Base-by-base conservation (phyloP, 116 monocot species). In the Phalaenopsis hybrid region DNA sequence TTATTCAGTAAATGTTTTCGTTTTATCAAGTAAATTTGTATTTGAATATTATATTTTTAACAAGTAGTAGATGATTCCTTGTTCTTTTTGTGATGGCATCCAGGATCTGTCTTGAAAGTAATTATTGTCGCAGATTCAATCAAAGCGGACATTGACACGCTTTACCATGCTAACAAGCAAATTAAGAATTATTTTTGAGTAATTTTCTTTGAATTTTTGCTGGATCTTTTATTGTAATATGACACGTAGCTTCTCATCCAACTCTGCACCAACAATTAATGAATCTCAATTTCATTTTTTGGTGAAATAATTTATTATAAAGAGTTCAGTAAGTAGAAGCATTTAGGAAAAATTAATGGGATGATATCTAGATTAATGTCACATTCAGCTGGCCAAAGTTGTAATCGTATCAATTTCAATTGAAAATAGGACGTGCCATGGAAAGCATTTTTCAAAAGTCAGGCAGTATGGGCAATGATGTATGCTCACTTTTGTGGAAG, bases 401-500 rank as follows among this genome's bases (percentile, higher is more conserved):
- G 44, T 70, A 59, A 57, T 41, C 75, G 55, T 81, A n/a, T 61
- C n/a, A 34, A 37, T 82, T 81, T 37, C 81, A 81, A 41, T 72
- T 45, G 46, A 72, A 52, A 52, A 83, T 81, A 98, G 98, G 93
- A 88, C 81, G 83, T 95, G 49, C 99, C 99, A 58, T 99, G 95
- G 95, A 90, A 85, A 85, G 89, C 89, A 79, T 92, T 99, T 87
- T 93, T 95, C 81, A 93, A 80, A 82, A 95, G 92, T 68, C 83
- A 80, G 49, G 95, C 99, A 18, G 93, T 99, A 5, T 95, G 99
- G 99, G 99, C 99, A 55, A 99, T 99, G 99, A 89, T 95, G 83
- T 99, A 99, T 87, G 92, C 92, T 81, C 99, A 99, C 72, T 99
- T 99, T 87, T 99, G 99, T 89, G 95, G 99, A 84, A 95, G 93